Percentiles rank a stretch among this genome's conserved stretches.
Conservation (phyloP, 78 protist species). For the Cavenderia fasciculata region DNA sequence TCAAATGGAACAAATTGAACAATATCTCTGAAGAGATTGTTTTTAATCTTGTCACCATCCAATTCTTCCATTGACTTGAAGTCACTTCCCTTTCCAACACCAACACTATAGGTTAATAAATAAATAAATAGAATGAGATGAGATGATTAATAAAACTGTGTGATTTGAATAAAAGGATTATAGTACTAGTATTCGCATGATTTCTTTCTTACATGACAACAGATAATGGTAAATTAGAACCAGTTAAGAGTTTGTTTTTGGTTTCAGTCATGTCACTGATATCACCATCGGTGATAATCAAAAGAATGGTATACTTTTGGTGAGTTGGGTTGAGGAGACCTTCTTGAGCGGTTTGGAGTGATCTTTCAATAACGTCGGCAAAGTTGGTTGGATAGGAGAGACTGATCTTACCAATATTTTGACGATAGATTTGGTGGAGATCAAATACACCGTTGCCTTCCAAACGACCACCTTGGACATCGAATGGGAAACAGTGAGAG, state of each 20-base stretch:
- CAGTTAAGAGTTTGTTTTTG: constrained; percentile 1
- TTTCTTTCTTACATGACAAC: constrained; percentile 43
- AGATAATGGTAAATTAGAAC: constrained; percentile 77
- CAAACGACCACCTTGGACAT: background rate
- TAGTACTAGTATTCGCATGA: background rate
- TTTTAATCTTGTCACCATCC: constrained; percentile 78
- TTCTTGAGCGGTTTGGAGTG: constrained; percentile 4
- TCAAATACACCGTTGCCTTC: constrained; percentile 29
- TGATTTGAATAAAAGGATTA: background rate
- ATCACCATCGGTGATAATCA: constrained; percentile 89
- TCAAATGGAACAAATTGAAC: constrained; percentile 92
- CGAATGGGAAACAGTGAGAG: constrained; percentile 72
- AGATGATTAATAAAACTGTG: background rate
- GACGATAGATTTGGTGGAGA: constrained; percentile 32
- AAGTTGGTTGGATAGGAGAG: constrained; percentile 81
- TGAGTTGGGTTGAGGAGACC: background rate
- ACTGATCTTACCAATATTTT: background rate
- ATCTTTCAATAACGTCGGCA: constrained; percentile 35
- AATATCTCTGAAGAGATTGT: constrained; percentile 46
- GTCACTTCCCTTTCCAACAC: constrained; percentile 77
- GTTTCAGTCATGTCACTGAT: constrained; percentile 86
- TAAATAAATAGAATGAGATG: background rate
- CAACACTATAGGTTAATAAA: constrained; percentile 30
- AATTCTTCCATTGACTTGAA: constrained; percentile 76
- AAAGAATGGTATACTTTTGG: constrained; percentile 75